Evolutionary conservation across 2,329 filamentous ascomycete genomes (phyloP).

Genomic region (Cladosporium colombiae): DNA sequence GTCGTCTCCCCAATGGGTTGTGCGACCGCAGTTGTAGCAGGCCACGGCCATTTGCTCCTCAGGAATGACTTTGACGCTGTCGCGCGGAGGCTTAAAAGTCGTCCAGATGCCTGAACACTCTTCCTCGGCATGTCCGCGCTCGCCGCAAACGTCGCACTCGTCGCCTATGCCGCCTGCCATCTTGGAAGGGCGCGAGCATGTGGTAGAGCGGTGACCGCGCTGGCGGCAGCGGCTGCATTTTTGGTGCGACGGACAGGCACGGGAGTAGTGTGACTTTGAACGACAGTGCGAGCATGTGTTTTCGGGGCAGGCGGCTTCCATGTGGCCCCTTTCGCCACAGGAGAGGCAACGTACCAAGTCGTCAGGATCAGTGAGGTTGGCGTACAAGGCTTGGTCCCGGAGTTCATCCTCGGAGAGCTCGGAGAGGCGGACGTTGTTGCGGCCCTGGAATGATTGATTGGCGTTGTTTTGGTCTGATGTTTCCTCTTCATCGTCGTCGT

Average conservation of each 20-base stretch:
- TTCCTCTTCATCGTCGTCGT: not conserved
- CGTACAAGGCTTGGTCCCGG: slow-evolving; percentile 26
- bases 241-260: slow-evolving; percentile 22
- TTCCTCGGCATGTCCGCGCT: slow-evolving; percentile 30
- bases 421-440: slow-evolving; percentile 6
- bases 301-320: slow-evolving; percentile 21
- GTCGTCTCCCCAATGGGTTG: slow-evolving; percentile 28
- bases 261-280: slow-evolving; percentile 22
- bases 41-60: slow-evolving; percentile 18
- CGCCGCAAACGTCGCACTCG: slow-evolving; percentile 26
- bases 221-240: slow-evolving; percentile 28
- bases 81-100: slow-evolving; percentile 15
- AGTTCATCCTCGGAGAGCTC: slow-evolving; percentile 24
- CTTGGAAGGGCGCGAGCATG: slow-evolving; percentile 17
- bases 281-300: slow-evolving; percentile 20
- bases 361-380: slow-evolving; percentile 14
- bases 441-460: not conserved
- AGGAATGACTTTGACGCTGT: slow-evolving; percentile 7
- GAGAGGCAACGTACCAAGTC: slow-evolving; percentile 25
- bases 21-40: slow-evolving; percentile 28
- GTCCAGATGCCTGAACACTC: slow-evolving; percentile 30
- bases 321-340: slow-evolving; percentile 25
- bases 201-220: slow-evolving; percentile 22
- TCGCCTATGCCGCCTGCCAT: slow-evolving; percentile 21
- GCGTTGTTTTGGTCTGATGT: not conserved